phyloP scores from a whole-genome alignment of 78 protist species.

The Pelomyxa schiedti region DNA sequence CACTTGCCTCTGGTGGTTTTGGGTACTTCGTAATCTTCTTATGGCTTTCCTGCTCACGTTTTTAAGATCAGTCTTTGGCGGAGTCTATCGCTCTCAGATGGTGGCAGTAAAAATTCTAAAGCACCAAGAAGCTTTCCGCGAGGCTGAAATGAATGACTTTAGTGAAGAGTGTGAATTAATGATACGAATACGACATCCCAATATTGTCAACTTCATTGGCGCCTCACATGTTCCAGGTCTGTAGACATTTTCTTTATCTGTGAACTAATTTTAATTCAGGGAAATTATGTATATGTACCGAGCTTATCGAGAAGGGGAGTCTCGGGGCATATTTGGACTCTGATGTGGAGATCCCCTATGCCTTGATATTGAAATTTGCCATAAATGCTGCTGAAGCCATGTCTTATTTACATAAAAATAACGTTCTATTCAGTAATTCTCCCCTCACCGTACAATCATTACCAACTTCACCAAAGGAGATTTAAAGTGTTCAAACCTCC shows the following conservation, averaged over 20 bases:
- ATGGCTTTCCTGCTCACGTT: no score
- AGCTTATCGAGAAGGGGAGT: background rate
- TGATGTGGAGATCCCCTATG: background rate
- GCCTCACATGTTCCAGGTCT: background rate
- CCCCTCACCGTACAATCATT: no score
- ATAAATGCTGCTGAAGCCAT: background rate
- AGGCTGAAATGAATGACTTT: background rate
- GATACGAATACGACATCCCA: background rate
- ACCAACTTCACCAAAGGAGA: no score
- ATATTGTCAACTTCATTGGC: background rate
- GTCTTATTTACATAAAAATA: background rate
- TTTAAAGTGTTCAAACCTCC: background rate
- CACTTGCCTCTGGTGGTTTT: background rate
- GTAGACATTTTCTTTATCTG: background rate
- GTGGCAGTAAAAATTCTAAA: background rate
- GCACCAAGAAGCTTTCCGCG: background rate
- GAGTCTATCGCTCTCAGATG: background rate
- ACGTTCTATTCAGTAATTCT: background rate
- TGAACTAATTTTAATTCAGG: background rate
- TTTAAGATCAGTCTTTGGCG: background rate
- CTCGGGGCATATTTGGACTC: background rate
- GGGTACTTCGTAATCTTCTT: no score
- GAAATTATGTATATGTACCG: background rate
- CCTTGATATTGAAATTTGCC: background rate
- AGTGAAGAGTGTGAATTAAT: background rate